Conservation (phyloP, 208 protist species). For the Crithidia expoeki region DNA sequence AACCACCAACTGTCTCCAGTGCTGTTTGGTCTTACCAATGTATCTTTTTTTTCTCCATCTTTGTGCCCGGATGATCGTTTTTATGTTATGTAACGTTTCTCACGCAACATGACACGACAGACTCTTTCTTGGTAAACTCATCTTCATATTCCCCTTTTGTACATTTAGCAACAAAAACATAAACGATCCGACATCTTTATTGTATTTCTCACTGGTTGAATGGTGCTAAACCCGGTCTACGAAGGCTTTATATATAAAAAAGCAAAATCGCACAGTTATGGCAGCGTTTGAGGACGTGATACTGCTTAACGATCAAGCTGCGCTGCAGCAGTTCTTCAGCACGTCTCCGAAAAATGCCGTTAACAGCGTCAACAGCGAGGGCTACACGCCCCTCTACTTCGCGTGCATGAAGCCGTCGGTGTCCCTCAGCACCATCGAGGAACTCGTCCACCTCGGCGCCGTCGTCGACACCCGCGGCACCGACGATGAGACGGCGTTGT, state of each 20-base stretch:
- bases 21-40: no score
- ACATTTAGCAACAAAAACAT: neutral
- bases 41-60: neutral
- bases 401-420: slow-evolving; percentile 84
- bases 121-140: neutral
- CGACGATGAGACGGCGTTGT: slow-evolving; percentile 80
- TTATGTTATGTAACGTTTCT: no score
- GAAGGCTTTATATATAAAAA: no score
- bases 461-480: slow-evolving; percentile 57
- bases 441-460: slow-evolving; percentile 64
- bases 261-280: slow-evolving; percentile 14
- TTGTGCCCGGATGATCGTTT: no score
- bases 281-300: slow-evolving; percentile 30
- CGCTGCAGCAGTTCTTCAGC: slow-evolving; percentile 23
- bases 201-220: neutral
- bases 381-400: slow-evolving; percentile 84
- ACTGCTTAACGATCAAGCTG: slow-evolving; percentile 34
- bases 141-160: neutral
- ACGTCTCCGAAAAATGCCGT: slow-evolving; percentile 24
- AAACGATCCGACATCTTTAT: neutral
- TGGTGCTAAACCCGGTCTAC: no score
- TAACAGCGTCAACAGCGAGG: slow-evolving; percentile 48
- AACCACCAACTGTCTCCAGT: no score
- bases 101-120: neutral
- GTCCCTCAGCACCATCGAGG: slow-evolving; percentile 39